Percentiles rank a stretch among this genome's conserved stretches.
Conservation (phyloP, 306 rosid species). For the Gillenia trifoliata region DNA sequence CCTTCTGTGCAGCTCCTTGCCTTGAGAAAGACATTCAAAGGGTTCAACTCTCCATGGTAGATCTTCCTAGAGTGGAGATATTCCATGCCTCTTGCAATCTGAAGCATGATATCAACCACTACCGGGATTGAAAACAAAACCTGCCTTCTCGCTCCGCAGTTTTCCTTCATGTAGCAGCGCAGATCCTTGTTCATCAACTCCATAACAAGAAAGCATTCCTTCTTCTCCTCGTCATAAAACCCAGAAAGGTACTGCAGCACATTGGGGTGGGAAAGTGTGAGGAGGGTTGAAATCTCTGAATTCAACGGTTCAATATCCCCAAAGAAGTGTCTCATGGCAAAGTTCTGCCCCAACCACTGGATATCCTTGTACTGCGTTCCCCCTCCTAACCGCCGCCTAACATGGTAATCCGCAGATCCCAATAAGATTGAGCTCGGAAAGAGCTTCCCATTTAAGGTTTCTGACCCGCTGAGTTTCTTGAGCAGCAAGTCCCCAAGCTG, state of each 20-base stretch:
- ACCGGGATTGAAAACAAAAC: conserved; percentile 64
- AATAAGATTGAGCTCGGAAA: conserved; percentile 47
- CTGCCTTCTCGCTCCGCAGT: conserved; percentile 65
- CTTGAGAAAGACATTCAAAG: conserved; percentile 51
- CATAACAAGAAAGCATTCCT: conserved; percentile 63
- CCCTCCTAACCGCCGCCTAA: conserved; percentile 58
- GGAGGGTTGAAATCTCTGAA: conserved; percentile 44
- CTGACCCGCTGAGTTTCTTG: conserved; percentile 42
- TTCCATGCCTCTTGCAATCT: conserved; percentile 85
- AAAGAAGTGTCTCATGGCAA: conserved; percentile 60
- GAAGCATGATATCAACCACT: conserved; percentile 88
- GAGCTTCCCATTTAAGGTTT: conserved; percentile 23
- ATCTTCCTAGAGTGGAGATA: conserved; percentile 68
- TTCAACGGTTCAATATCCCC: conserved; percentile 41
- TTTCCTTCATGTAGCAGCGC: conserved; percentile 64
- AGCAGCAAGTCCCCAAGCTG: conserved; percentile 46
- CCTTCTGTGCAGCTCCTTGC: conserved; percentile 65
- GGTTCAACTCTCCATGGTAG: conserved; percentile 79
- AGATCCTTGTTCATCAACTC: conserved; percentile 80
- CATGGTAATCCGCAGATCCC: conserved; percentile 57
- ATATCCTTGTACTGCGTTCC: conserved; percentile 72
- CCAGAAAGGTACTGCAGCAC: conserved; percentile 66
- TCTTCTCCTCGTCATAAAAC: conserved; percentile 65
- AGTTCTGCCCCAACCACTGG: conserved; percentile 82
- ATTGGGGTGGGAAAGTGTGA: conserved; percentile 75